Base-by-base conservation (phyloP, 202 grass and related monocot genomes). In the Saccharum hybrid region DNA sequence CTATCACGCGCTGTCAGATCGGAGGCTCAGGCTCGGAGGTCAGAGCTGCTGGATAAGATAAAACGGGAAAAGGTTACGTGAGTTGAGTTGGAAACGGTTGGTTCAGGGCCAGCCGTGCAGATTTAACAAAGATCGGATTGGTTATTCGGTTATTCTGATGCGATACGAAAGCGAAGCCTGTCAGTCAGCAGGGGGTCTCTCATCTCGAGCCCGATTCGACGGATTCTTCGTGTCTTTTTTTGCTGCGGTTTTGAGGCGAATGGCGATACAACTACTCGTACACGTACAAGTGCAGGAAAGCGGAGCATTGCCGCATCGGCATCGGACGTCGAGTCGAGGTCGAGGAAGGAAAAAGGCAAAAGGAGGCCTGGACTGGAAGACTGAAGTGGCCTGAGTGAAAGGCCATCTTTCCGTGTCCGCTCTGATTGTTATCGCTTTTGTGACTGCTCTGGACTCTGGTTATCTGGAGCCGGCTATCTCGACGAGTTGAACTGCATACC, bases 81-180 rank as follows among this genome's bases (percentile, higher is more conserved):
- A 4, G 19, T 59, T 0, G 23, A 19, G 34, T 57, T 30, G 63
- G 52, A 10, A 86, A 28, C 63, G 77, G 66, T 10, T 71, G 84
- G 77, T 19, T 87, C 71, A 76, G 33, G 71, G 71, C 64, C 51
- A 39, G 71, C 23, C 51, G 30, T 51, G 71, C 51, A 52, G 63
- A 82, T 82, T 81, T 61, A 75, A 10, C 63, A 69, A 15, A 81
- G 78, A 81, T 81, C 36, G 78, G 66, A 28, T 81, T 28, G 21
- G 78, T 46, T 48, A 42, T 62, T 77, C 63, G 46, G 45, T 68
- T 51, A 57, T 23, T 28, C 61, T 62, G 9, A 62, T 10, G 54
- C 54, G 9, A 61, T 10, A 36, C 54, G 36, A 60, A 51, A 60
- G 5, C 3, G 23, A 14, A 10, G 73, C 10, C 56, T 62, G 74